These are phyloP conservation scores for Chlamydomonas sp. DNA, from an alignment of 139 green algal genomes.

Conservation along the genomic window DNA sequence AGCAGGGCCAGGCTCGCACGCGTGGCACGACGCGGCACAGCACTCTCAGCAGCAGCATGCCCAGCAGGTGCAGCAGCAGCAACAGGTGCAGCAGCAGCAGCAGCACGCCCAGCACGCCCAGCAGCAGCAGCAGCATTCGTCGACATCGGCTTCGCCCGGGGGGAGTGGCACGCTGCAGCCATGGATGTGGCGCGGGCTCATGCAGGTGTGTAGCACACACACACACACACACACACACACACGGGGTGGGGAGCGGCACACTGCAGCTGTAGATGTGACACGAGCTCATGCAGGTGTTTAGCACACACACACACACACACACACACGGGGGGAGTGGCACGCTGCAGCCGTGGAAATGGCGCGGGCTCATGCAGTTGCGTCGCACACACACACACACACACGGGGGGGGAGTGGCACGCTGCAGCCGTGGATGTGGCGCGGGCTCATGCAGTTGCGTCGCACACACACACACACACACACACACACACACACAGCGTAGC, in stretches of 20 bases:
- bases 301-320: no score
- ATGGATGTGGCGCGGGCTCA: constrained; percentile 50
- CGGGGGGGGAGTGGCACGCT: not conserved
- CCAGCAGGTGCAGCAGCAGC: not conserved
- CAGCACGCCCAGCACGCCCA: no score
- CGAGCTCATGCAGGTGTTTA: constrained; percentile 37
- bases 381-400: no score
- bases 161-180: not conserved
- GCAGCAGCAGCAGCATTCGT: not conserved
- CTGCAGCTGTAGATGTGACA: constrained; percentile 43
- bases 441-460: constrained; percentile 39
- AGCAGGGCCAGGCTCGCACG: no score
- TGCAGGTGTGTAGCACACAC: no score
- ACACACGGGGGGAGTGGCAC: not conserved
- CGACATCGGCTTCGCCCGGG: not conserved
- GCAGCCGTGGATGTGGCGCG: constrained; percentile 46
- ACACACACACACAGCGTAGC: no score
- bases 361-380: constrained; percentile 41
- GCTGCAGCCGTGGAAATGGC: constrained; percentile 40
- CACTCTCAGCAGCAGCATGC: no score
- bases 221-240: no score
- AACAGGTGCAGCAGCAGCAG: no score
- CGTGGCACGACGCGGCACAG: no score
- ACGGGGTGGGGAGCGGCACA: not conserved
- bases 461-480: no score